Percentiles rank a stretch among this genome's conserved stretches.
These are phyloP conservation scores for Madurella fahalii DNA, from an alignment of 2,329 filamentous ascomycete genomes.

Conservation along the genomic window DNA sequence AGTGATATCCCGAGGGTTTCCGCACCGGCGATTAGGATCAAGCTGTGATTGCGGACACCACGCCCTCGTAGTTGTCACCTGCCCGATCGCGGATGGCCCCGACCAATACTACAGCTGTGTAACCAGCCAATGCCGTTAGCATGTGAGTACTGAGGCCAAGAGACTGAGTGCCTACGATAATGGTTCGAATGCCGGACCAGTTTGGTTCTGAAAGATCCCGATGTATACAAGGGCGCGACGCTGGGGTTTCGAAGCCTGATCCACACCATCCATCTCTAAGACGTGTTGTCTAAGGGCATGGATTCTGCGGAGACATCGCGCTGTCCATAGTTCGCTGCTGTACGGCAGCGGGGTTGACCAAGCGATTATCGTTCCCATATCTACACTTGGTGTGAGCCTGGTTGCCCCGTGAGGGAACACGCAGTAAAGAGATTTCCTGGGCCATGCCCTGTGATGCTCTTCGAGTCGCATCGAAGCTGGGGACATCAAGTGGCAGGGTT, in stretches of 20 bases:
- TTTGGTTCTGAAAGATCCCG: slow-evolving; percentile 34
- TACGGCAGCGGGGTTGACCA: background rate
- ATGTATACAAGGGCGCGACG: slow-evolving; percentile 30
- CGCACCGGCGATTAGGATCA: slow-evolving; percentile 34
- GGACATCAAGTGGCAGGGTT: slow-evolving; percentile 41
- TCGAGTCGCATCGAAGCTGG: slow-evolving; percentile 25
- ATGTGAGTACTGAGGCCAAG: too few relatives aligned
- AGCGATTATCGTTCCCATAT: too few relatives aligned
- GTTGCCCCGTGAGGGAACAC: too few relatives aligned
- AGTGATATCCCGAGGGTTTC: slow-evolving; percentile 40
- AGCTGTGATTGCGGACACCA: slow-evolving; percentile 31
- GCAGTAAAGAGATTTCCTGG: too few relatives aligned
- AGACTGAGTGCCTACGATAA: too few relatives aligned
- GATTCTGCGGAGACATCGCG: slow-evolving; percentile 40
- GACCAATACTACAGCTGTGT: too few relatives aligned
- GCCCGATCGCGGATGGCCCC: too few relatives aligned
- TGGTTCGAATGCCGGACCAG: slow-evolving; percentile 43
- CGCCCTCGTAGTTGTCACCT: slow-evolving; percentile 22
- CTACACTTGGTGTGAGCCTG: too few relatives aligned
- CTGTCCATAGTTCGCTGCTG: slow-evolving; percentile 27
- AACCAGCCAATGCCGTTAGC: too few relatives aligned
- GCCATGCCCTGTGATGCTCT: too few relatives aligned
- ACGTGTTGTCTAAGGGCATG: slow-evolving; percentile 28
- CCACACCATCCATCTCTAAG: slow-evolving; percentile 27
- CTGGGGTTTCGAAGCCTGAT: slow-evolving; percentile 41